A percentile compares a stretch with the other conserved stretches of the same genome.
Conservation (phyloP, 805 yeast species). For the Candida orba region DNA sequence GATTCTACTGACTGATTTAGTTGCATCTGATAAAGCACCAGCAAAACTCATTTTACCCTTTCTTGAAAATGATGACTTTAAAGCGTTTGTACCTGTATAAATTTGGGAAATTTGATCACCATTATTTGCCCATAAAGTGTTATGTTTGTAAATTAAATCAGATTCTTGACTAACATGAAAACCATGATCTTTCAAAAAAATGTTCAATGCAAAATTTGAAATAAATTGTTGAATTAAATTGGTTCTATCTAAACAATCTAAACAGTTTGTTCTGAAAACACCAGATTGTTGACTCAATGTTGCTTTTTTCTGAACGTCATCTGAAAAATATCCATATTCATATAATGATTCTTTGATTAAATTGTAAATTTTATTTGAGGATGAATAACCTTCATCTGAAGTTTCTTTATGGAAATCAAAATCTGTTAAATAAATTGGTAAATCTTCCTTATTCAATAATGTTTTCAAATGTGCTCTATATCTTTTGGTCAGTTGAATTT, state of each 20-base stretch:
- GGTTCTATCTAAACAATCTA: slow-evolving; percentile 93
- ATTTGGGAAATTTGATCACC: slow-evolving; percentile 95
- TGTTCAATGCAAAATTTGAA: slow-evolving; percentile 62
- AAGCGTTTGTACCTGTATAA: slow-evolving; percentile 95
- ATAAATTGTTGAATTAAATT: slow-evolving; percentile 83
- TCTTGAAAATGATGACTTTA: slow-evolving; percentile 89
- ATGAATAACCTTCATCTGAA: slow-evolving; percentile 81
- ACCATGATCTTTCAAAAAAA: slow-evolving; percentile 38
- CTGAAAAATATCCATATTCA: slow-evolving; percentile 77
- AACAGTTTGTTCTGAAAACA: slow-evolving; percentile 85
- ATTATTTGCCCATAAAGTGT: slow-evolving; percentile 94
- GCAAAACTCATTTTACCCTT: slow-evolving; percentile 95
- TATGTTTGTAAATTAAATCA: slow-evolving; percentile 66
- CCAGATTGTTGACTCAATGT: slow-evolving; percentile 77
- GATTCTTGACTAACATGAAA: slow-evolving; percentile 32
- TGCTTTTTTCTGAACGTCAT: slow-evolving; percentile 49
- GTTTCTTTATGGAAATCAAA: slow-evolving; percentile 95
- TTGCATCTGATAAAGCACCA: slow-evolving; percentile 94
- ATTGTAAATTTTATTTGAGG: slow-evolving; percentile 65
- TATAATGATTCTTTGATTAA: slow-evolving; percentile 57
- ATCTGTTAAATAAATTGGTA: slow-evolving; percentile 54
- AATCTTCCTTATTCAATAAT: slow-evolving; percentile 25
- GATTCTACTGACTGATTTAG: slow-evolving; percentile 90
- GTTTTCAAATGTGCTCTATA: slow-evolving; percentile 53
- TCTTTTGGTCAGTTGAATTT: slow-evolving; percentile 60